Base-by-base conservation (phyloP, 495 filamentous ascomycete genomes). In the Talaromyces proteolyticus region DNA sequence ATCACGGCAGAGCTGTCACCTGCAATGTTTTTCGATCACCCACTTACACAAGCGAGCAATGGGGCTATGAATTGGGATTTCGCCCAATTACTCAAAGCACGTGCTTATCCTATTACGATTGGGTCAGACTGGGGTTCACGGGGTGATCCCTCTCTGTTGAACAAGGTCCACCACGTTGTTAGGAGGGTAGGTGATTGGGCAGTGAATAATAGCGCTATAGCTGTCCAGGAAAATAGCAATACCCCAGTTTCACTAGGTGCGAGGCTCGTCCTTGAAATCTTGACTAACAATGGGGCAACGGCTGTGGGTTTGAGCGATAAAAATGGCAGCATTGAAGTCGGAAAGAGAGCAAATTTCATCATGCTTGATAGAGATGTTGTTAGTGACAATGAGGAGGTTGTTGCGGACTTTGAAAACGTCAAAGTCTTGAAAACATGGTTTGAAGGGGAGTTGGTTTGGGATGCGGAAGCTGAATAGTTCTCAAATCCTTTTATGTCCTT, bases 311-410 rank as follows among this genome's bases (percentile, higher is more conserved):
- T 47, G 23, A 34, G 25, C 8, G n/a, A 20, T 26, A 17, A 29
- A 1, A 47, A 25, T n/a, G 44, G 25, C 5, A 47, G 23, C 14
- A 47, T 47, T 19, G 44, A 47, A 26, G 44, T 47, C 18, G 44
- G 44, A 20, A 47, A 47, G n/a, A 23, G 24, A 17, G 44, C 25
- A 16, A 47, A 47, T 47, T 36, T 47, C 17, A 45, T 45, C 44
- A 47, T 47, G 44, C 44, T 47, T 18, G 44, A 47, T 34, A 47
- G 23, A 47, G 23, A 47, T 36, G n/a, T 47, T 37, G 24, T 47
- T 7, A 17, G 24, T 7, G 44, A 26, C 24, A 17, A 47, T 20
- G 42, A 44, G 42, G 42, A 44, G 23, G 14, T n/a, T 16, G 25
- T 44, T 44, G 44, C 44, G 24, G 44, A 47, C 23, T 47, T 47